phyloP scores from a whole-genome alignment of 371 early-diverging fungal species.

The Rhizopus arrhizus region DNA sequence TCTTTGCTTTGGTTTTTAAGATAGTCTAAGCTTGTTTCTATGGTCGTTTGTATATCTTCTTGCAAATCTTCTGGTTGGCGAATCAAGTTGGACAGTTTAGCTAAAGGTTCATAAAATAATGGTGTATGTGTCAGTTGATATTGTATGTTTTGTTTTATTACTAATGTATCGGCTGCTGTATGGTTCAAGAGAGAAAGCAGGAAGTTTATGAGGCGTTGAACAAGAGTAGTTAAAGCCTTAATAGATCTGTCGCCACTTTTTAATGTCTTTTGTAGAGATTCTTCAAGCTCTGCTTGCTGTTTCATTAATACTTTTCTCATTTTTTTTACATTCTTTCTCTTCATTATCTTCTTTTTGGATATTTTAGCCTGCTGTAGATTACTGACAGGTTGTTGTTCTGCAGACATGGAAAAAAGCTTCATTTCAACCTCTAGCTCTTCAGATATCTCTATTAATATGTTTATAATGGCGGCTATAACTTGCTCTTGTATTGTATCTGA shows the following conservation, averaged over 20 bases:
- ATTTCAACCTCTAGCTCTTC: conserved; percentile 30
- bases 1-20: conserved; percentile 14
- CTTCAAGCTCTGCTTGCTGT: conserved; percentile 23
- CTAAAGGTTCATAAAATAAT: conserved; percentile 32
- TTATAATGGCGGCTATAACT: conserved; percentile 14
- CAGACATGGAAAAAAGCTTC: not conserved
- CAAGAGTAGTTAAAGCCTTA: conserved; percentile 21
- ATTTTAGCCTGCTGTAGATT: conserved; percentile 1
- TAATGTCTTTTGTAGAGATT: conserved; percentile 10
- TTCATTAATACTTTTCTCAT: conserved; percentile 5
- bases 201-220: conserved; percentile 30
- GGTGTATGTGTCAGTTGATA: conserved; percentile 16
- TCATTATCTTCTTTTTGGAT: not conserved
- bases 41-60: conserved; percentile 25
- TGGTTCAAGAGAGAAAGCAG: conserved; percentile 16
- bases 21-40: conserved; percentile 18
- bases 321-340: conserved; percentile 7
- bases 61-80: conserved; percentile 21
- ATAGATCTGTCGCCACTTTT: conserved; percentile 2
- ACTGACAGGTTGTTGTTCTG: not conserved
- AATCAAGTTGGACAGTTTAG: conserved; percentile 18
- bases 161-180: not conserved
- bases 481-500: not conserved
- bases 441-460: conserved; percentile 27
- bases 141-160: conserved; percentile 23